Conservation (phyloP, 768 basidiomycete genomes). For the Boletus rubroflammeus region DNA sequence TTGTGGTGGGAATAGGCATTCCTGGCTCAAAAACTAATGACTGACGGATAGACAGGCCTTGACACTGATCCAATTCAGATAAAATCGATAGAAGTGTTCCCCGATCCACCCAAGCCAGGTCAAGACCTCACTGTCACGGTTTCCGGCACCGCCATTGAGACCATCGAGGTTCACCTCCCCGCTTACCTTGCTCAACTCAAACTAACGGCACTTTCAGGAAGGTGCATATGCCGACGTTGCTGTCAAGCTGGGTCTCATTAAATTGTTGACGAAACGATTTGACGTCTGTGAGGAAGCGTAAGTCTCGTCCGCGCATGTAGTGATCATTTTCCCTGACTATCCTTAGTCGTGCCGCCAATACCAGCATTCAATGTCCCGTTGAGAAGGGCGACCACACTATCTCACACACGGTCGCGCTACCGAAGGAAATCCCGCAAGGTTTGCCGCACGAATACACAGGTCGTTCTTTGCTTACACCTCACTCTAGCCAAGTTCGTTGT, state of each 20-base stretch:
- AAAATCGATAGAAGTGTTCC: slow-evolving; percentile 66
- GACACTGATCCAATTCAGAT: slow-evolving; percentile 52
- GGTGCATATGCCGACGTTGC: slow-evolving; percentile 87
- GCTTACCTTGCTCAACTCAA: background rate
- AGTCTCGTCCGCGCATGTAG: slow-evolving; percentile 26
- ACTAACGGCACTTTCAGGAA: slow-evolving; percentile 49
- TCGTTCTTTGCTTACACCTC: slow-evolving; percentile 1
- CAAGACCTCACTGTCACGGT: slow-evolving; percentile 84
- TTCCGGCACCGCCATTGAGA: slow-evolving; percentile 50
- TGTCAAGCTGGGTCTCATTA: slow-evolving; percentile 93
- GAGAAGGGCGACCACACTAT: slow-evolving; percentile 67
- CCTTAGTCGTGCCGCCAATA: slow-evolving; percentile 67
- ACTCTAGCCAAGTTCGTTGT: slow-evolving; percentile 79
- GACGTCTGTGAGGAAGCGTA: slow-evolving; percentile 95
- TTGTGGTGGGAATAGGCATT: slow-evolving; percentile 60
- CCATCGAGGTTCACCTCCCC: slow-evolving; percentile 56
- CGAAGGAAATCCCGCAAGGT: slow-evolving; percentile 89
- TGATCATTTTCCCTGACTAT: slow-evolving; percentile 1
- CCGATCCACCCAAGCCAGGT: slow-evolving; percentile 90
- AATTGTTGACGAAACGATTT: slow-evolving; percentile 77
- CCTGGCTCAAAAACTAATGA: background rate
- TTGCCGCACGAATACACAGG: slow-evolving; percentile 11
- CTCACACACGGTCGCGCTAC: slow-evolving; percentile 78
- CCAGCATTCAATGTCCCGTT: slow-evolving; percentile 82
- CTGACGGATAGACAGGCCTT: slow-evolving; percentile 37